These are phyloP conservation scores for Psilocybe subaeruginosa DNA, from an alignment of 768 basidiomycete species.

Conservation along the genomic window DNA sequence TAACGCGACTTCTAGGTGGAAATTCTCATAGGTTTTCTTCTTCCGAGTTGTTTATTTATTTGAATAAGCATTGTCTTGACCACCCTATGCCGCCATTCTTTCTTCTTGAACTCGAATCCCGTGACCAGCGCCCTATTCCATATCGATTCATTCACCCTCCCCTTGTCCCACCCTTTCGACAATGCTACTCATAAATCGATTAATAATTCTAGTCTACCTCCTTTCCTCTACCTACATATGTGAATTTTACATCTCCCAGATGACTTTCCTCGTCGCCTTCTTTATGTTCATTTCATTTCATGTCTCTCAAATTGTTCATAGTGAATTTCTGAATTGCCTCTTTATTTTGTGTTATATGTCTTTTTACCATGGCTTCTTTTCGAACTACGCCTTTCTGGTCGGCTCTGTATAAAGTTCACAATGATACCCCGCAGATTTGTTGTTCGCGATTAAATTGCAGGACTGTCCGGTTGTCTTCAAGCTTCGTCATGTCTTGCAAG, in stretches of 20 bases:
- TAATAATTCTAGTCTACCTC: not conserved
- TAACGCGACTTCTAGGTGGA: constrained; percentile 5
- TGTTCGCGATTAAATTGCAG: too few species aligned
- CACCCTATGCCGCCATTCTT: not conserved
- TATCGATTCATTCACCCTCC: not conserved
- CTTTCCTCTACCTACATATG: not conserved
- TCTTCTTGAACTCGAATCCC: not conserved
- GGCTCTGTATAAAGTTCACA: too few species aligned
- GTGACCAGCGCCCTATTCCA: not conserved
- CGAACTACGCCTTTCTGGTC: too few species aligned
- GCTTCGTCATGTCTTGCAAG: too few species aligned
- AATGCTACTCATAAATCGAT: not conserved
- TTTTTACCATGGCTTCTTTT: too few species aligned
- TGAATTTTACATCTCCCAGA: not conserved
- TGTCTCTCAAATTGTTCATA: not conserved
- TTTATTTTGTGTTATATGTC: too few species aligned
- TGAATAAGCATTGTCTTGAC: not conserved
- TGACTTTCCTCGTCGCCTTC: not conserved
- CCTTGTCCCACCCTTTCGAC: not conserved
- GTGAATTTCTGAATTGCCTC: too few species aligned
- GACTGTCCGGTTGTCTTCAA: too few species aligned
- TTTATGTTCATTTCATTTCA: not conserved
- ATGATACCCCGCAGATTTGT: too few species aligned
- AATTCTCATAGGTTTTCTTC: constrained; percentile 8
- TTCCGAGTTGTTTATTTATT: not conserved